These are phyloP conservation scores for Dactylis glomerata DNA, from an alignment of 176 grass and related monocot species.

Conservation along the genomic window DNA sequence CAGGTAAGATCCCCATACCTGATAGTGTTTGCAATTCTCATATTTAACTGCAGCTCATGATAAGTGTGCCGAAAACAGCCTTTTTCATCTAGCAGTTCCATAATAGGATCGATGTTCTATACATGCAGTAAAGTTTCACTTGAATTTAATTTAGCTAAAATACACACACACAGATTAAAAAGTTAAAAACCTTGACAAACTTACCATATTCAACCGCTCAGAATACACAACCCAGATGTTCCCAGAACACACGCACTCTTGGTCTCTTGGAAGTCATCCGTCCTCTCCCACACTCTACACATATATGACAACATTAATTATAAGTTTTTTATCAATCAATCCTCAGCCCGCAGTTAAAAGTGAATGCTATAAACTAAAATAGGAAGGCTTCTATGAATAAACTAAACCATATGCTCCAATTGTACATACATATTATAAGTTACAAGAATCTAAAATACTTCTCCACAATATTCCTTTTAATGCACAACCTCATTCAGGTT, in stretches of 20 bases:
- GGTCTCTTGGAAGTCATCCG: too few species aligned
- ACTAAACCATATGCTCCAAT: neutral
- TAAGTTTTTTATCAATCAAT: neutral
- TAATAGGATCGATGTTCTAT: too few species aligned
- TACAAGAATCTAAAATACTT: neutral
- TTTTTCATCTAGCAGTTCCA: too few species aligned
- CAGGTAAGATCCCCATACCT: slow-evolving; percentile 44
- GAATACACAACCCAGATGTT: too few species aligned
- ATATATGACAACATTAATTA: neutral
- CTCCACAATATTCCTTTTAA: neutral
- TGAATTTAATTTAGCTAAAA: too few species aligned
- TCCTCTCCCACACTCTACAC: too few species aligned
- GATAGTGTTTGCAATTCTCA: slow-evolving; percentile 74
- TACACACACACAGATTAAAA: too few species aligned
- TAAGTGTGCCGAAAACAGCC: too few species aligned
- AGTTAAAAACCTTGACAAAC: too few species aligned
- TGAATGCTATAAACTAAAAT: neutral
- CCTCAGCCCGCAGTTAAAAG: neutral
- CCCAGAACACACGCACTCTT: too few species aligned
- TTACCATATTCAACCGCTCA: too few species aligned
- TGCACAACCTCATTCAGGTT: neutral
- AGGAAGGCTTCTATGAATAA: neutral
- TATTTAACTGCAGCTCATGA: slow-evolving; percentile 25
- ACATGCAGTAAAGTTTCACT: too few species aligned
- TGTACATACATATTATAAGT: neutral